A percentile compares a stretch with the other conserved stretches of the same genome.
These are phyloP conservation scores for Aplosporella prunicola DNA, from an alignment of 2,329 filamentous ascomycete genomes.

Conservation along the genomic window DNA sequence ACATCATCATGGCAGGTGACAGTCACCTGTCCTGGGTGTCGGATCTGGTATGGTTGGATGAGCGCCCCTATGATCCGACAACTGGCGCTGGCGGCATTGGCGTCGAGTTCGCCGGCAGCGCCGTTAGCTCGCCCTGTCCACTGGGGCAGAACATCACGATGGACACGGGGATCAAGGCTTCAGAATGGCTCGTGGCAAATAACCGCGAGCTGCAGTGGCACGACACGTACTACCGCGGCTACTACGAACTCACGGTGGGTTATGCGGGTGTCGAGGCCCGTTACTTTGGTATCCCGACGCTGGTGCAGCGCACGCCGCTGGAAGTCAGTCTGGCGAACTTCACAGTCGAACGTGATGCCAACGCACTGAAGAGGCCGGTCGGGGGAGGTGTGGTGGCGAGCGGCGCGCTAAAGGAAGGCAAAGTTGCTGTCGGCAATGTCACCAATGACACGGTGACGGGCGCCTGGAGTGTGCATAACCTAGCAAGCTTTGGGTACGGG, in stretches of 20 bases:
- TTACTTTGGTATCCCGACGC: constrained; percentile 55
- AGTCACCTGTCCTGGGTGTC: constrained; percentile 53
- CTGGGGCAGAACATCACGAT: constrained; percentile 52
- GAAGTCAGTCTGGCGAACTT: constrained; percentile 63
- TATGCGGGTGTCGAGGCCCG: constrained; percentile 48
- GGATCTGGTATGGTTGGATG: constrained; percentile 38
- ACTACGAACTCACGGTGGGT: constrained; percentile 50
- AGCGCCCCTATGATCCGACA: constrained; percentile 29
- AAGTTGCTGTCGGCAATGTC: constrained; percentile 24
- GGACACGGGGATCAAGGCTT: constrained; percentile 38
- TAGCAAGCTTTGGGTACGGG: constrained; percentile 7
- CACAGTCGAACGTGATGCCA: constrained; percentile 53
- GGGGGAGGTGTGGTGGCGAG: constrained; percentile 44
- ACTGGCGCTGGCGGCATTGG: constrained; percentile 35
- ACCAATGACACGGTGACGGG: constrained; percentile 26
- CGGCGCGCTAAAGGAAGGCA: constrained; percentile 46
- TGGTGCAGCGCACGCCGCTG: constrained; percentile 50
- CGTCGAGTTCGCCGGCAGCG: constrained; percentile 52
- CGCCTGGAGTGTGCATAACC: constrained; percentile 16
- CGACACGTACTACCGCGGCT: constrained; percentile 64
- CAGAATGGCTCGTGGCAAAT: constrained; percentile 24
- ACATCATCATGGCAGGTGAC: constrained; percentile 63
- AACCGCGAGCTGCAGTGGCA: constrained; percentile 64
- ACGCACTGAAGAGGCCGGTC: constrained; percentile 45
- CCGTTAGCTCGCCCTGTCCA: constrained; percentile 52